Evolutionary conservation across 352 stramenopile genomes (phyloP).

Genomic region (Plasmopara muralis): DNA sequence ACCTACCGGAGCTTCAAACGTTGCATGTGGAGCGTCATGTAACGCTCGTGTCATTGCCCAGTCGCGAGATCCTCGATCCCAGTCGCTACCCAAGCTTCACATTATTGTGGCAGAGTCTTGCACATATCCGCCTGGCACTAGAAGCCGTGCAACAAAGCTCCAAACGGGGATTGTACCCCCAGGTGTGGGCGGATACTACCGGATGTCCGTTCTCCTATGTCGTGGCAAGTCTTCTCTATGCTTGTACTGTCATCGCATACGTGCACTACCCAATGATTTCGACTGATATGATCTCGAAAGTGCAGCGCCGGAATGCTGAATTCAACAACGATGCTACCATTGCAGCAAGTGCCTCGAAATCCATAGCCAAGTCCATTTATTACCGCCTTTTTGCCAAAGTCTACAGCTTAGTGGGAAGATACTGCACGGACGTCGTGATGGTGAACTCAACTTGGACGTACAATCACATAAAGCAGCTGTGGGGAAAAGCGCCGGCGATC

Average conservation of each 20-base stretch:
- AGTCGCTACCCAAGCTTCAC: conserved; percentile 88
- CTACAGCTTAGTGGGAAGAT: conserved; percentile 88
- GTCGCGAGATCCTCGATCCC: conserved; percentile 66
- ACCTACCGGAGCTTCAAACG: conserved; percentile 63
- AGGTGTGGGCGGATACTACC: conserved; percentile 97
- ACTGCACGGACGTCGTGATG: conserved; percentile 87
- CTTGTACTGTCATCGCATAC: conserved; percentile 91
- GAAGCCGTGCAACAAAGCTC: conserved; percentile 72
- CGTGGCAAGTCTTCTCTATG: conserved; percentile 80
- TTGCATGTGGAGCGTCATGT: conserved; percentile 44
- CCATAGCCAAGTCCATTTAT: conserved; percentile 91
- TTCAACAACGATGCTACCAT: conserved; percentile 94
- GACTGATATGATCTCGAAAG: conserved; percentile 96
- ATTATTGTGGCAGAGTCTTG: conserved; percentile 94
- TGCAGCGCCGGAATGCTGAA: conserved; percentile 82
- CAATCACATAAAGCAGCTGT: conserved; percentile 92
- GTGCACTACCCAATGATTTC: conserved; percentile 99
- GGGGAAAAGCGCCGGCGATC: conserved; percentile 67
- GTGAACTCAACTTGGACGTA: conserved; percentile 99
- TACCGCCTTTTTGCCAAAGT: conserved; percentile 92
- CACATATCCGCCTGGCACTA: conserved; percentile 87
- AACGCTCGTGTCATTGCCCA: conserved; percentile 69
- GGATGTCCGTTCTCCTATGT: conserved; percentile 97
- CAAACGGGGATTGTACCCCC: conserved; percentile 41
- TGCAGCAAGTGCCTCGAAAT: conserved; percentile 68